Evolutionary conservation across 176 grass and related monocot genomes (phyloP), one percentile per base, ranked within the genome.

Genomic region (Raddia distichophylla): DNA sequence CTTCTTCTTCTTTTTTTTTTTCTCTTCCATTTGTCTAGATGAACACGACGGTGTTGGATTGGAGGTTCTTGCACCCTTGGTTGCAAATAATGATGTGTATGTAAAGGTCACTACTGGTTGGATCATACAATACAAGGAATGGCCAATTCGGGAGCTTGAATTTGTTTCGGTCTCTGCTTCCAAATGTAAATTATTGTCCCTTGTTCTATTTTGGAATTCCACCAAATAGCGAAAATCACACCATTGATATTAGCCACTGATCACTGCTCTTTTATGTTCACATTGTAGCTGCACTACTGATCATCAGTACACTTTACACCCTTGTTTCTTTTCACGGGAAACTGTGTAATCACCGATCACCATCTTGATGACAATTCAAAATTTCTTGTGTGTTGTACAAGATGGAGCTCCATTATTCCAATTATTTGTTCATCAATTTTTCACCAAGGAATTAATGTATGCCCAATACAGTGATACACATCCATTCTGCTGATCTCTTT

Each of bases 81-180:
- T 10, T 46, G 65, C 1, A n/a, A 88, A 64, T 32, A 17, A 47
- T 77, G 64, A 77, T 82, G 62, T 75, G 12, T n/a, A 65, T 85
- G 57, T 43, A 85, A 72, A 59, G n/a, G 10, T 50, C 17, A 50
- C 22, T 40, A 50, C 40, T 40, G 55, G 71, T 81, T 35, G 56
- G 63, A 40, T 49, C 12, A 71, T 80, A 53, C 5, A 82, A 71
- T 80, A 53, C 5, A 82, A 58, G 12, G 12, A 84, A 51, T 81
- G 71, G 13, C 65, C 71, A 80, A 46, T 61, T 67, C 20, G n/a
- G 59, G 59, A 50, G 18, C 40, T 35, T 60, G 44, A 76, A 82
- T 82, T 73, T 78, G 10, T 43, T 72, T 67, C 32, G 7, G 10
- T 32, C 15, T 65, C 37, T 42, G 49, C 32, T 61, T 61, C 27